Base-by-base conservation (phyloP, 2,329 filamentous ascomycete species). In the Colletotrichum musae region DNA sequence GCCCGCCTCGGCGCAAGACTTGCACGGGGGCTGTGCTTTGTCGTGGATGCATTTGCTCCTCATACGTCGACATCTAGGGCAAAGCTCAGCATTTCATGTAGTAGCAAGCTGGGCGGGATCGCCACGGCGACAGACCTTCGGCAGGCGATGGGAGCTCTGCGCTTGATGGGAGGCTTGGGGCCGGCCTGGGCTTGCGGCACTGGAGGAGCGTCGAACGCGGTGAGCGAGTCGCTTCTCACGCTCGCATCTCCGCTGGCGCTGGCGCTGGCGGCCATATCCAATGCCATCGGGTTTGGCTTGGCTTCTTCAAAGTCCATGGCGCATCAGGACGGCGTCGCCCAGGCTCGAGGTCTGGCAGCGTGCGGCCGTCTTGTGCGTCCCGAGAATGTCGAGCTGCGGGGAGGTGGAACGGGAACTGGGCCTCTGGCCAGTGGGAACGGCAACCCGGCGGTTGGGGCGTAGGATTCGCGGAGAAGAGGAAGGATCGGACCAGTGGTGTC, bases 1-100 rank as follows among this genome's bases (percentile, higher is more conserved):
- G n/a, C 85, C 86, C 13, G 86, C 84, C 59, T 86, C 83, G 21
- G 77, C 75, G 71, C 87, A 89, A 5, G 84, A 80, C 65, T 86
- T 84, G 71, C 87, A 89, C 16, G 86, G 86, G 28, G 86, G 79
- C 24, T 78, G 76, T 4, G 78, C 81, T 58, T 82, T 84, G 9
- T 86, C 83, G 72, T 88, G 85, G 18, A 85, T 74, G 72, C 87
- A 89, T 77, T 88, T 89, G 75, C 85, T 87, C 69, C 87, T 83
- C 81, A 88, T 85, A 41, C 86, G 85, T 41, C 87, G 86, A 71
- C 87, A 89, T 80, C 85, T 87, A 60, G 24, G 16, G n/a, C 15
- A 51, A 12, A n/a, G 43, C 43, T 71, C 57, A 70, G 69, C 57
- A 70, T 59, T 43, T 43, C 43, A 18, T 26, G 50, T 64, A 21